phyloP scores from a whole-genome alignment of 305 asterid species.

The Fraxinus baroniana region DNA sequence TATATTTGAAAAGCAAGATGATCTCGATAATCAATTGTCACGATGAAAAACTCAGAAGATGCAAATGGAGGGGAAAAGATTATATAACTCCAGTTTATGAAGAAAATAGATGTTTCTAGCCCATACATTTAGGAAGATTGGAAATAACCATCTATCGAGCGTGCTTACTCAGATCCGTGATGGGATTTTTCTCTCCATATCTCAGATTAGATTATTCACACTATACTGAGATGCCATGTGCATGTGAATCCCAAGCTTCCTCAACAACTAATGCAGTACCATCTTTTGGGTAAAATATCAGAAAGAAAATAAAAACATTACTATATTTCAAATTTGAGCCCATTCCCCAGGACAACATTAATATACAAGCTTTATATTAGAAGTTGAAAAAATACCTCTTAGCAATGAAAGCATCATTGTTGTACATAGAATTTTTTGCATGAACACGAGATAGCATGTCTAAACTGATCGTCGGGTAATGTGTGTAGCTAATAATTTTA shows the following conservation, averaged over 20 bases:
- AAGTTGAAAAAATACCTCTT: conserved; percentile 47
- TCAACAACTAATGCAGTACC: neutral
- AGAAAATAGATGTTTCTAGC: neutral
- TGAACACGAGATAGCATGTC: conserved; percentile 92
- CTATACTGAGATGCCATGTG: neutral
- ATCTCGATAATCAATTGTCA: conserved; percentile 1
- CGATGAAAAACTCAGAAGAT: neutral
- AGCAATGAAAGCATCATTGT: conserved; percentile 73
- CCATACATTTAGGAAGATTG: neutral
- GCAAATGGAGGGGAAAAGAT: neutral
- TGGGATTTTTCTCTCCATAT: neutral
- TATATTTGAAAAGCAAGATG: neutral
- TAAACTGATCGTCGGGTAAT: conserved; percentile 92
- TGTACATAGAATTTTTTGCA: conserved; percentile 75
- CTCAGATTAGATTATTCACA: neutral
- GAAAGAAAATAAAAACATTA: neutral
- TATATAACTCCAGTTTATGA: neutral
- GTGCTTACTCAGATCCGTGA: neutral
- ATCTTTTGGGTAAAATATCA: neutral
- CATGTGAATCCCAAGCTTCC: neutral
- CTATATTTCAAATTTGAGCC: neutral
- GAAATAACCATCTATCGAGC: neutral
- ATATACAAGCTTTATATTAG: neutral
- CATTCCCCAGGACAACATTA: neutral
- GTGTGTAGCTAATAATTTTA: conserved; percentile 72